Evolutionary conservation across 192 early-diverging fungal species (phyloP).

Genomic region (Pecoramyces ruminantium): DNA sequence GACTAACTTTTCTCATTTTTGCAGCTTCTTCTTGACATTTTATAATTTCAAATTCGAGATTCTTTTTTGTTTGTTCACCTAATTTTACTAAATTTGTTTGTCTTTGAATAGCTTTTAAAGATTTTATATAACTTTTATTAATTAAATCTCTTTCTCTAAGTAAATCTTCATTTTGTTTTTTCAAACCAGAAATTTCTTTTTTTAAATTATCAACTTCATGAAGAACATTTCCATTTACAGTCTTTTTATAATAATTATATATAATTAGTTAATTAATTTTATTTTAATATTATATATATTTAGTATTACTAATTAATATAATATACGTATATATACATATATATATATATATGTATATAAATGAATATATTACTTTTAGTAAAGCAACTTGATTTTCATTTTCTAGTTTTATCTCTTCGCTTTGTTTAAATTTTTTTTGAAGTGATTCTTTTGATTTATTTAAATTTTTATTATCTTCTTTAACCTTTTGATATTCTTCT

Average conservation of each 20-base stretch:
- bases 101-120: conserved; percentile 28
- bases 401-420: conserved; percentile 7
- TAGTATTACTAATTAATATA: no score
- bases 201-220: conserved; percentile 3
- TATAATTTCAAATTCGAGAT: conserved; percentile 38
- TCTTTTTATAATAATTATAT: no score
- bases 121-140: conserved; percentile 34
- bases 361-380: neutral
- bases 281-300: no score
- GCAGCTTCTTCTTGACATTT: conserved; percentile 39
- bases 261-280: no score
- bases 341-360: no score
- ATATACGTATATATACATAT: no score
- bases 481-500: neutral
- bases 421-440: neutral
- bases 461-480: neutral
- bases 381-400: conserved; percentile 13
- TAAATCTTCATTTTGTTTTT: conserved; percentile 25
- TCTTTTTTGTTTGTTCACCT: conserved; percentile 35
- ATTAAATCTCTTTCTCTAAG: conserved; percentile 35
- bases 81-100: conserved; percentile 32
- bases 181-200: conserved; percentile 19
- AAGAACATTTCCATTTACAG: neutral
- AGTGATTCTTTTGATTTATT: neutral
- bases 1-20: conserved; percentile 36